A percentile compares a stretch with the other conserved stretches of the same genome.
Evolutionary conservation across 1,284 basidiomycete species (phyloP).

Genomic region (Irpex rosettiformis): DNA sequence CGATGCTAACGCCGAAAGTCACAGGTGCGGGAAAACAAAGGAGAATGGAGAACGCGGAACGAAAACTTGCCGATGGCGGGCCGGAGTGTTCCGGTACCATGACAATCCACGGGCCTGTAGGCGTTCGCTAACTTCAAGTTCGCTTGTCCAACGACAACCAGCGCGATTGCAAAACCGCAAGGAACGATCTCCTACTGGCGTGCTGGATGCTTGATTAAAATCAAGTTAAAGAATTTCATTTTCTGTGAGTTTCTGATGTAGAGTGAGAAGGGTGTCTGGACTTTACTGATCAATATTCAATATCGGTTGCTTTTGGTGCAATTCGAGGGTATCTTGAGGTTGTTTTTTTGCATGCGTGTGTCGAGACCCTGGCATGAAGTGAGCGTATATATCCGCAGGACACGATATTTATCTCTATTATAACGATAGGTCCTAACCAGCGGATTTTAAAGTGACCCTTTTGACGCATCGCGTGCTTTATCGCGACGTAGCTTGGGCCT

Average conservation of each 20-base stretch:
- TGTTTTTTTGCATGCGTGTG: too few species aligned
- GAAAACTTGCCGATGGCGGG: neutral
- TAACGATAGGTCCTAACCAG: too few species aligned
- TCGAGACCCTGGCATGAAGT: too few species aligned
- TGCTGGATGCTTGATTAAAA: neutral
- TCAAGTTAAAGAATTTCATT: too few species aligned
- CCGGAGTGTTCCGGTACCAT: neutral
- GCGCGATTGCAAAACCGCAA: neutral
- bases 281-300: too few species aligned
- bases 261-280: too few species aligned
- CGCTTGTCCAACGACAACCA: neutral
- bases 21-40: neutral
- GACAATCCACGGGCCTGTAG: too few species aligned
- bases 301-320: too few species aligned
- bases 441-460: neutral
- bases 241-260: too few species aligned
- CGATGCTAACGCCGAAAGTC: too few species aligned
- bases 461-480: neutral
- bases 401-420: neutral
- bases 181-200: neutral
- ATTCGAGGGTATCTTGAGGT: too few species aligned
- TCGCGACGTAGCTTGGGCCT: neutral
- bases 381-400: neutral
- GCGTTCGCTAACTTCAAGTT: neutral
- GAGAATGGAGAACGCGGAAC: neutral